Base-by-base conservation (phyloP, 2,329 filamentous ascomycete species). In the Sarocladium kiliense region DNA sequence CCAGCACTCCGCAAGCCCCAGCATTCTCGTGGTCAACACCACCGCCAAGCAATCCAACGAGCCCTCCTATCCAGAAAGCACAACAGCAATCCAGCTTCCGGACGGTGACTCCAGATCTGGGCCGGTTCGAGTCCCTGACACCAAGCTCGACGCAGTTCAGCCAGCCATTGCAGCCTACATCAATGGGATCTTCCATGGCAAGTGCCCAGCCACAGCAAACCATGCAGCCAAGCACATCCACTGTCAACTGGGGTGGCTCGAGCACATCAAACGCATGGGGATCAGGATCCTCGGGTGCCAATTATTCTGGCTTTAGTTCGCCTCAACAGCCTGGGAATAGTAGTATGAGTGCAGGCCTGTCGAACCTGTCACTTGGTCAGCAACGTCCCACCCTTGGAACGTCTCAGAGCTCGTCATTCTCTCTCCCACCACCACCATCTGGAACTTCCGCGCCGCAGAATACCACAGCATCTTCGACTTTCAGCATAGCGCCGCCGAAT, bases 21-120 rank as follows among this genome's bases (percentile, higher is more conserved):
- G 71, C 78, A 3, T 87, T 87, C 66, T 78, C 84, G 7, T 88
- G 85, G 84, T 86, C 84, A 2, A 84, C 82, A 2, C 80, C 82
- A 11, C 74, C 72, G 10, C 71, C 79, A 4, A 70, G 71, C 26
- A 65, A 61, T 16, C 66, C 67, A 6, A 60, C 68, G 45, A 65
- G 62, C 18, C 61, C 62, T 9, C 58, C 68, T 7, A 59, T 62
- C 51, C 70, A 71, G 37, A 74, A 72, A 56, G 55, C 66, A 50
- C 70, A 76, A 55, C 68, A 72, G 45, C 63, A 57, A 26, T 34
- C 66, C 11, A 61, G 73, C 18, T 84, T 78, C 66, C 71, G 82
- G 47, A 83, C 81, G 0, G 78, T 85, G 26, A 84, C 81, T 1
- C 82, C 82, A 0, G 82, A 86, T 58, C 71, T 86, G 0, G 72